Conservation (phyloP, 2,329 filamentous ascomycete genomes). For the Cylindrodendrum hubeiense region DNA sequence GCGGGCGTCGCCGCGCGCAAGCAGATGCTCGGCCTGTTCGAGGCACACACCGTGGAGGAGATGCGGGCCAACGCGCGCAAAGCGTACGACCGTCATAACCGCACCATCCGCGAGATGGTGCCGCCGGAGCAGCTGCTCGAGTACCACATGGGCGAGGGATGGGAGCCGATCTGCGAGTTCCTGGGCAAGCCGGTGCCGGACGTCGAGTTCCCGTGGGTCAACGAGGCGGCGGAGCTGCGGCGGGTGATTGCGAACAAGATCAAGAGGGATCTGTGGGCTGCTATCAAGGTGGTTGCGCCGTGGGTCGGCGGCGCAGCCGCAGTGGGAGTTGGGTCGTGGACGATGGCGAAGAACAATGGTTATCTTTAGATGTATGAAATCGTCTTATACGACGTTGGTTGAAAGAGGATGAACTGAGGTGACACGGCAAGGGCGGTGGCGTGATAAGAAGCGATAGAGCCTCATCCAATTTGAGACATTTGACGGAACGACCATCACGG, state of each 20-base stretch:
- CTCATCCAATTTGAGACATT: not conserved
- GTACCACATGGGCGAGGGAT: conserved; percentile 50
- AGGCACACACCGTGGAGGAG: conserved; percentile 37
- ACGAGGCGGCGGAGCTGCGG: conserved; percentile 43
- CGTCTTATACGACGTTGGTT: not conserved
- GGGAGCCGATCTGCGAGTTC: conserved; percentile 53
- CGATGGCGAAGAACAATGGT: conserved; percentile 13
- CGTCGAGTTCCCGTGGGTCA: conserved; percentile 47
- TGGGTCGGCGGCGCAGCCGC: conserved; percentile 32
- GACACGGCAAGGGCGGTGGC: not conserved
- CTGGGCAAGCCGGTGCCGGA: conserved; percentile 48
- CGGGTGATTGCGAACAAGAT: conserved; percentile 24
- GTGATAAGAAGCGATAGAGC: not conserved
- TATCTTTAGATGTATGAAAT: not conserved
- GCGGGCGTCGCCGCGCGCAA: conserved; percentile 43
- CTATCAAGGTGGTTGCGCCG: conserved; percentile 20
- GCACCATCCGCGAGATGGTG: conserved; percentile 43
- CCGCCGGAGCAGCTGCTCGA: conserved; percentile 44
- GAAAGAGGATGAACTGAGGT: no score
- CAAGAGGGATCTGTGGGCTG: conserved; percentile 16
- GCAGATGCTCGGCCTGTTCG: conserved; percentile 45
- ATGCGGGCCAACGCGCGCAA: conserved; percentile 36
- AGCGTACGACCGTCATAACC: conserved; percentile 47
- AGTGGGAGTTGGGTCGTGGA: conserved; percentile 28
- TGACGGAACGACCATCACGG: not conserved